These are phyloP conservation scores for Aspergillus incahuasiensis DNA, from an alignment of 495 filamentous ascomycete species.

Conservation along the genomic window DNA sequence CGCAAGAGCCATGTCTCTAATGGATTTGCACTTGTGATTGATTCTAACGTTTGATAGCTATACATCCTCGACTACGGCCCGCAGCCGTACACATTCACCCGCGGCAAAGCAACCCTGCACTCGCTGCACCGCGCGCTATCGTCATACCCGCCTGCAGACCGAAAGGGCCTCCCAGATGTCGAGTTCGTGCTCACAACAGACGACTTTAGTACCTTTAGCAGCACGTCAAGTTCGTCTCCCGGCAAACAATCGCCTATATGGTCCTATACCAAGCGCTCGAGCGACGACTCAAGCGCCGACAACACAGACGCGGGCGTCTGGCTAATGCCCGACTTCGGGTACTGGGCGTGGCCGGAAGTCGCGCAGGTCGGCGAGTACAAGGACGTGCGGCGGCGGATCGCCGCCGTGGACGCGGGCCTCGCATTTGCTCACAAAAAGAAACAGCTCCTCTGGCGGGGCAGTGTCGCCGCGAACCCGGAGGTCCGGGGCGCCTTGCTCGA, in stretches of 20 bases:
- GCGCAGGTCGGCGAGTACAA: constrained; percentile 51
- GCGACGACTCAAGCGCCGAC: too few species aligned
- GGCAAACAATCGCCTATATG: constrained; percentile 37
- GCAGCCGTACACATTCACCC: constrained; percentile 30
- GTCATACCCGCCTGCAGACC: constrained; percentile 43
- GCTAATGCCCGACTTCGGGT: constrained; percentile 77
- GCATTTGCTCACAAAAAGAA: constrained; percentile 50
- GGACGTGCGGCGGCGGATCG: constrained; percentile 43
- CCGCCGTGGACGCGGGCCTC: constrained; percentile 31
- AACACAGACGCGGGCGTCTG: constrained; percentile 51
- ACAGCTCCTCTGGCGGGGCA: constrained; percentile 68
- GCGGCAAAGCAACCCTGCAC: constrained; percentile 37
- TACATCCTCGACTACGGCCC: constrained; percentile 36
- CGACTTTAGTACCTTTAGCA: constrained; percentile 32
- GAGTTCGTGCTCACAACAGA: constrained; percentile 54
- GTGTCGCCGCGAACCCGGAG: constrained; percentile 29
- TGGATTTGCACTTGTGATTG: too few species aligned
- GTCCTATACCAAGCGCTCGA: constrained; percentile 48
- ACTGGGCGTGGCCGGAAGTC: constrained; percentile 67
- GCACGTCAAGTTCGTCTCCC: neutral
- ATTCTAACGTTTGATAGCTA: too few species aligned
- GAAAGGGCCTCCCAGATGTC: constrained; percentile 51
- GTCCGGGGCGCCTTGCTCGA: constrained; percentile 45
- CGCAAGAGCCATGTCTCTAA: too few species aligned
- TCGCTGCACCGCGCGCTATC: constrained; percentile 36